Evolutionary conservation across 805 yeast species (phyloP).

Genomic region (Babjeviella inositovora): DNA sequence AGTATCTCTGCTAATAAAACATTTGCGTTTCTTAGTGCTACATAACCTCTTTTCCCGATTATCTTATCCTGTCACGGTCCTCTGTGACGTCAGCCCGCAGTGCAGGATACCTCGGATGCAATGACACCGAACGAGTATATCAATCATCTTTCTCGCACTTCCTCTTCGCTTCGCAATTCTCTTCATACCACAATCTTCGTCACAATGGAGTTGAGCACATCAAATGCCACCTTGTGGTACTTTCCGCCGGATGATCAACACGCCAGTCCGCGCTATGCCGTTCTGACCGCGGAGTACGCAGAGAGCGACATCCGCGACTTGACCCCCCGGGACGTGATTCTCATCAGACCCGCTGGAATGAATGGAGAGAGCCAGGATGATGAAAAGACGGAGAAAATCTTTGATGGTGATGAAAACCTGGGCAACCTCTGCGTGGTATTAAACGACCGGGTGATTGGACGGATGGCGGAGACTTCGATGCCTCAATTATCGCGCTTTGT

Average conservation of each 20-base stretch:
- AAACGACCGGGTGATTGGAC: constrained; percentile 1
- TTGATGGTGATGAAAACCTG: constrained; percentile 2
- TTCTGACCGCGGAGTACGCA: constrained; percentile 11
- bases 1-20: no score
- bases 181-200: no score
- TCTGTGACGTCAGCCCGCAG: no score
- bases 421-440: constrained; percentile 4
- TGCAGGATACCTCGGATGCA: no score
- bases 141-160: no score
- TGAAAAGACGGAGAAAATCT: constrained; percentile 4
- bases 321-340: constrained; percentile 4
- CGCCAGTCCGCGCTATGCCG: constrained; percentile 10
- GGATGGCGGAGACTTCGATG: constrained; percentile 1
- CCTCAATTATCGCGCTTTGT: not conserved
- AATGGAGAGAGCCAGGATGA: constrained; percentile 3
- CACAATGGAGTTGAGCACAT: constrained; percentile 5
- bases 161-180: no score
- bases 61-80: no score
- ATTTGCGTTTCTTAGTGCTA: no score
- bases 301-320: constrained; percentile 7
- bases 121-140: no score
- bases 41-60: no score
- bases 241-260: constrained; percentile 10
- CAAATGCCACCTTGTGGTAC: constrained; percentile 5
- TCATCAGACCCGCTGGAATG: constrained; percentile 2